Evolutionary conservation across 345 rosid species (phyloP), one percentile per base, ranked within the genome.

Genomic region (Ailanthus altissimus): DNA sequence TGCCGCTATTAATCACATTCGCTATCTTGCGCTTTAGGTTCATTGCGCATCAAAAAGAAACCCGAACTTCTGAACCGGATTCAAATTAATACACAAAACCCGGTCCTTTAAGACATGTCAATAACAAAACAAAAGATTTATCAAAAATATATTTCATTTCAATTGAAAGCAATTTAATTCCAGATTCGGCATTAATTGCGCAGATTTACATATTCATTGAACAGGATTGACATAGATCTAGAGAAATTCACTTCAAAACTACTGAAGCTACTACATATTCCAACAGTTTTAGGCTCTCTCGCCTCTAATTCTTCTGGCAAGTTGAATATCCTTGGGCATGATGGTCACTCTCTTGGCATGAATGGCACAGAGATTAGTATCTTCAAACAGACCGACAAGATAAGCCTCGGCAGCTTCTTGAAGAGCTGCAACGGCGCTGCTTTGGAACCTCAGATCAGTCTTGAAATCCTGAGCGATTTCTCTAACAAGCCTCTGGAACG

Each of bases 341-440:
- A 89, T 89, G 0, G 90, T 86, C 3, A 89, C 90, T 26, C 92
- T 82, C 86, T 83, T 87, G 6, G 90, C 92, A 38, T 89, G 92
- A 21, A 87, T 89, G 0, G 92, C 92, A 7, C 89, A 89, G 16
- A 87, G 81, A 20, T 89, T 89, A 0, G 89, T 85, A 28, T 85
- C 90, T 70, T 84, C 89, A 1, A 89, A 89, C 36, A 84, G 75
- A 4, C 89, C 88, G 1, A 87, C 89, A 1, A 89, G 80, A 28
- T 87, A 87, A 0, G 92, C 90, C 72, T 87, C 92, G 0, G 88
- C 88, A 0, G 88, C 90, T 57, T 87, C 92, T 38, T 89, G 90
- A 4, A 87, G 84, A 9, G 90, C 89, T 0, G 87, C 80, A 0
- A 89, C 92, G 0, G 89, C 90, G 40, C 86, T 82, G 75, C 89